Percentiles rank a stretch among this genome's conserved stretches.
Evolutionary conservation across 495 filamentous ascomycete genomes (phyloP).

Genomic region (Choiromyces venosus): DNA sequence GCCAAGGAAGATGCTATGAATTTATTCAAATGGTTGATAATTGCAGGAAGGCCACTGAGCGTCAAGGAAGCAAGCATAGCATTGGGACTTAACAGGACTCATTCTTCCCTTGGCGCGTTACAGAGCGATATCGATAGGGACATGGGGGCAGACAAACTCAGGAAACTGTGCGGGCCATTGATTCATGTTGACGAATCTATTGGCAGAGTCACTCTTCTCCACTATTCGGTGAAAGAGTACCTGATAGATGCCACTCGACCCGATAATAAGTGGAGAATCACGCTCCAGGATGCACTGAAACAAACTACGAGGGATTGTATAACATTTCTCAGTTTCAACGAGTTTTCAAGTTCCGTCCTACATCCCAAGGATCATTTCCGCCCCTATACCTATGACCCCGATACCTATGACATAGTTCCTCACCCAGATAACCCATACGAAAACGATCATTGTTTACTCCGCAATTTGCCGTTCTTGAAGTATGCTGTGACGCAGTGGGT

Average conservation of each 20-base stretch:
- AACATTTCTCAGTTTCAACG: conserved; percentile 13
- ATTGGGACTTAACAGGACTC: neutral
- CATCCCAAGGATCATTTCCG: no score
- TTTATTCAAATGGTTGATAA: conserved; percentile 7
- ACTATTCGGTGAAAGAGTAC: conserved; percentile 17
- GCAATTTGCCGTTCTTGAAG: neutral
- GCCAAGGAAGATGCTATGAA: neutral
- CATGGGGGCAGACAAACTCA: conserved; percentile 3
- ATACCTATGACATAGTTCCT: no score
- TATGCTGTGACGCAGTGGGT: conserved; percentile 1
- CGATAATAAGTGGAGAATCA: neutral
- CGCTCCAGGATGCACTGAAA: neutral
- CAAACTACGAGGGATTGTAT: conserved; percentile 8
- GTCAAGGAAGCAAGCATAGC: conserved; percentile 6
- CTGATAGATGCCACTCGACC: neutral
- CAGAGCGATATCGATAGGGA: conserved; percentile 1
- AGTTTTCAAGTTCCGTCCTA: conserved; percentile 3
- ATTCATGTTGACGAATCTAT: conserved; percentile 8
- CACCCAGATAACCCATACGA: neutral
- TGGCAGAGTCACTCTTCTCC: conserved; percentile 12
- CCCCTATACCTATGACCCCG: no score
- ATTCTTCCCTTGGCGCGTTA: neutral
- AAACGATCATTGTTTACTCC: neutral
- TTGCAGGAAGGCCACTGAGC: conserved; percentile 13
- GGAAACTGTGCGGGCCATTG: conserved; percentile 9